These are phyloP conservation scores for Tephrocybe sp. DNA, from an alignment of 768 basidiomycete species.

Conservation along the genomic window DNA sequence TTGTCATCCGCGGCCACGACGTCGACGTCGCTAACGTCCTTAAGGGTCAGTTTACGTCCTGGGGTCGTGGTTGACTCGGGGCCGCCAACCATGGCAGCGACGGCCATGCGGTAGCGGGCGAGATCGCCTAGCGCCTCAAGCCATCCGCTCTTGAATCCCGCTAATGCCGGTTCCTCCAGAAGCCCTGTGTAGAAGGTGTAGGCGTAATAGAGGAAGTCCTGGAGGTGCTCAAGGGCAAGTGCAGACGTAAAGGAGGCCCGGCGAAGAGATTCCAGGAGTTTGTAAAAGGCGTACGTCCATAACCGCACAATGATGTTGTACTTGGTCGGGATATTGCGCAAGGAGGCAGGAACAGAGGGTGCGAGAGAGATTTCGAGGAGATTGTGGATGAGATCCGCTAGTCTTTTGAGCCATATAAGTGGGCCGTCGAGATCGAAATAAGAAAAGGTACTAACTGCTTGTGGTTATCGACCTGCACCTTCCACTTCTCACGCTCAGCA, in stretches of 20 bases:
- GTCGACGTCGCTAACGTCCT: conserved; percentile 52
- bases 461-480: conserved; percentile 71
- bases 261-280: conserved; percentile 86
- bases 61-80: conserved; percentile 30
- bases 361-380: conserved; percentile 84
- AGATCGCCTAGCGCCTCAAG: conserved; percentile 96
- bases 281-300: conserved; percentile 91
- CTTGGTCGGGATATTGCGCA: conserved; percentile 87
- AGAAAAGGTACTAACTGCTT: conserved; percentile 63
- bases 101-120: conserved; percentile 91
- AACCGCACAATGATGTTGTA: conserved; percentile 95
- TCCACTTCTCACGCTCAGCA: conserved; percentile 75
- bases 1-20: conserved; percentile 23
- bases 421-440: conserved; percentile 6
- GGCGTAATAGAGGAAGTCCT: conserved; percentile 93
- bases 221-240: conserved; percentile 85
- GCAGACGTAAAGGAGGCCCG: conserved; percentile 71
- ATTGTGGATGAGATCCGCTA: conserved; percentile 89
- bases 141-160: conserved; percentile 79
- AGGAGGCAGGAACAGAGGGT: conserved; percentile 82
- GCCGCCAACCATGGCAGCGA: conserved; percentile 80
- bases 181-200: conserved; percentile 93
- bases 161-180: conserved; percentile 76
- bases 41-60: conserved; percentile 47
- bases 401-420: conserved; percentile 40